These are phyloP conservation scores for Thinopyrum elongatum DNA, from an alignment of 176 grass and related monocot species.

Conservation along the genomic window DNA sequence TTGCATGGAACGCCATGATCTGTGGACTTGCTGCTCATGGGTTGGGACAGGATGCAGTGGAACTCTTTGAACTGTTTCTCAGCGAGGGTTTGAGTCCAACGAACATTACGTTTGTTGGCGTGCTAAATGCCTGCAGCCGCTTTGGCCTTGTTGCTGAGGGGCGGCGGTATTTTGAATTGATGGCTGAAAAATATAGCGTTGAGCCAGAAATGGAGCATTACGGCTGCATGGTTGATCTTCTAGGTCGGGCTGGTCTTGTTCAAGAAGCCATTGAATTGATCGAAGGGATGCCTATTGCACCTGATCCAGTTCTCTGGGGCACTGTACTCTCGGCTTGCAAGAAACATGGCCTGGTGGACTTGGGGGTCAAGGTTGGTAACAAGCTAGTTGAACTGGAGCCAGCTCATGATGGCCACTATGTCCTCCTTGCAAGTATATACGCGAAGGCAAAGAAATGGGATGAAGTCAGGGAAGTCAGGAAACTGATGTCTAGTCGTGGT, in stretches of 20 bases:
- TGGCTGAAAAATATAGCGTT: constrained; percentile 53
- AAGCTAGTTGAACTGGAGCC: constrained; percentile 59
- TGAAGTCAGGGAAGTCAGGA: constrained; percentile 60
- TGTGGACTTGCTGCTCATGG: constrained; percentile 65
- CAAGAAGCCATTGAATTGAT: constrained; percentile 62
- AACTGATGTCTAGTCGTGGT: constrained; percentile 51
- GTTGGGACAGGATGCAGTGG: constrained; percentile 40
- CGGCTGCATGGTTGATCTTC: constrained; percentile 70
- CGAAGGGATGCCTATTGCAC: constrained; percentile 48
- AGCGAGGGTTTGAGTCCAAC: constrained; percentile 41
- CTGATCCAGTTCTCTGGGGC: constrained; percentile 71
- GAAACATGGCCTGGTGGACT: constrained; percentile 53
- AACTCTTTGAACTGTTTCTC: constrained; percentile 56
- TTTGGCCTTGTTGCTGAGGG: constrained; percentile 55
- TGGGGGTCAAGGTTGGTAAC: constrained; percentile 54
- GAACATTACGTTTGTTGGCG: constrained; percentile 67
- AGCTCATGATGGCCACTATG: constrained; percentile 69
- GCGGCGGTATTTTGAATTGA: constrained; percentile 44
- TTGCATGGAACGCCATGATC: constrained; percentile 71
- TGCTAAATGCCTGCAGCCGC: constrained; percentile 69
- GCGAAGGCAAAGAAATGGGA: constrained; percentile 70
- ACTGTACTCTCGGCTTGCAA: constrained; percentile 66
- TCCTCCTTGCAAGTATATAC: constrained; percentile 63
- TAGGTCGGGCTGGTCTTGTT: constrained; percentile 58
- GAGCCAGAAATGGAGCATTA: constrained; percentile 75